Evolutionary conservation across 495 filamentous ascomycete species (phyloP).

Genomic region (Penicillium pulvis): DNA sequence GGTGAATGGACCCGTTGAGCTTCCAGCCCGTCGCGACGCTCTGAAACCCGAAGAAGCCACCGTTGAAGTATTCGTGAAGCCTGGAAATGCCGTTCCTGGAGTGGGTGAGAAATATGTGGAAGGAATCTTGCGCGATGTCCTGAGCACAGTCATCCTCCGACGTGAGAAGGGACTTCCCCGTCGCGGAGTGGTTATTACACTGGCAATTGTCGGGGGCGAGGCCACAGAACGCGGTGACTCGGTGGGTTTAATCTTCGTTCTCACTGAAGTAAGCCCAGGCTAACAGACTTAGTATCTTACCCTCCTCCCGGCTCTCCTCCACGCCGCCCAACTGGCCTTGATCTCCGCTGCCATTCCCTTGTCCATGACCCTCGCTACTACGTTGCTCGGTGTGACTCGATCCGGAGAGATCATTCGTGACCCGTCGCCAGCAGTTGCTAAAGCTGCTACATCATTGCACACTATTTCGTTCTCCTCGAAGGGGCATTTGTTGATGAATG

Average conservation of each 20-base stretch:
- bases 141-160: constrained; percentile 37
- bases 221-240: constrained; percentile 67
- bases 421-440: constrained; percentile 56
- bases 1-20: constrained; percentile 92
- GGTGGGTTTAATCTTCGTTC: constrained; percentile 51
- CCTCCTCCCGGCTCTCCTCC: constrained; percentile 72
- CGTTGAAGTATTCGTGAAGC: constrained; percentile 87
- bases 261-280: background rate
- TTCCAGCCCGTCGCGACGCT: constrained; percentile 70
- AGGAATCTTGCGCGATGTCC: constrained; percentile 32
- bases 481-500: constrained; percentile 71
- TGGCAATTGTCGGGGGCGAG: constrained; percentile 50
- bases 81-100: constrained; percentile 62
- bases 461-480: constrained; percentile 76
- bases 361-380: constrained; percentile 66
- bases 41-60: constrained; percentile 87
- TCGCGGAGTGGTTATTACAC: constrained; percentile 46
- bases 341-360: constrained; percentile 76
- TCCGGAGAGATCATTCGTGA: constrained; percentile 55
- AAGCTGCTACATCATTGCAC: constrained; percentile 67
- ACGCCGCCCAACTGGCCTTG: constrained; percentile 72
- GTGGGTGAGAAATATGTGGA: constrained; percentile 69
- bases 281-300: constrained; percentile 63
- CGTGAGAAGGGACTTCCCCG: constrained; percentile 40
- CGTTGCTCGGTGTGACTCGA: constrained; percentile 59